A percentile compares a stretch with the other conserved stretches of the same genome.
Evolutionary conservation across 371 early-diverging fungal genomes (phyloP).

Genomic region (Mucor plumbeus): DNA sequence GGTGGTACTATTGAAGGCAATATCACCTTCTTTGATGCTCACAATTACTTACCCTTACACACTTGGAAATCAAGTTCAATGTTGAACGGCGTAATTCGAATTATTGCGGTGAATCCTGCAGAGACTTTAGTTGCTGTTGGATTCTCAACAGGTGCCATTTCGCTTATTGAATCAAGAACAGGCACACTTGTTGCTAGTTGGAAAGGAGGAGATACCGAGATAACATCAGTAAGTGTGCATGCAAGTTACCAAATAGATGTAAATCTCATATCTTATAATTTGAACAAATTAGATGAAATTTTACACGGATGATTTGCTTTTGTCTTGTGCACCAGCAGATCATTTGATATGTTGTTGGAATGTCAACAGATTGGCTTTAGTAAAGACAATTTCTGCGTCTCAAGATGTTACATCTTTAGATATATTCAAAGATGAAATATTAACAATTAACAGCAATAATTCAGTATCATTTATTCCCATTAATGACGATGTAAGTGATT

Average conservation of each 20-base stretch:
- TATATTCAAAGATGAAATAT: conserved; percentile 54
- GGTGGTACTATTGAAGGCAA: conserved; percentile 58
- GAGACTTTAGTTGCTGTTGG: conserved; percentile 67
- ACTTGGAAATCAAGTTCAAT: conserved; percentile 55
- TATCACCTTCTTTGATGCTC: conserved; percentile 53
- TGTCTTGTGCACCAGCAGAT: conserved; percentile 70
- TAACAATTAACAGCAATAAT: conserved; percentile 68
- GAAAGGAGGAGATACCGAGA: conserved; percentile 71
- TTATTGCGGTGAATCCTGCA: conserved; percentile 53
- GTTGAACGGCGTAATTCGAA: conserved; percentile 42
- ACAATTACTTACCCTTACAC: conserved; percentile 42
- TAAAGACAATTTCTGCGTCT: conserved; percentile 63
- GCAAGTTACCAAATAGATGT: neutral
- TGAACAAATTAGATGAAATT: conserved; percentile 56
- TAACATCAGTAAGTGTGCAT: conserved; percentile 51
- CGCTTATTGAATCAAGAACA: conserved; percentile 64
- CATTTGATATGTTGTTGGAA: conserved; percentile 71
- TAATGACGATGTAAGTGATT: conserved; percentile 70
- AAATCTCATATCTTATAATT: too few species aligned
- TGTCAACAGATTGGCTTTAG: conserved; percentile 55
- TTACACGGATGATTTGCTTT: conserved; percentile 62
- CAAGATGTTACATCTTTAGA: conserved; percentile 22
- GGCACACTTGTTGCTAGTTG: conserved; percentile 66
- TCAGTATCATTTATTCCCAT: conserved; percentile 70
- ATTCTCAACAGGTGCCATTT: conserved; percentile 64